Percentiles rank a stretch among this genome's conserved stretches.
phyloP scores from a whole-genome alignment of 2,329 filamentous ascomycete genomes.

The Lecanosticta acicola region DNA sequence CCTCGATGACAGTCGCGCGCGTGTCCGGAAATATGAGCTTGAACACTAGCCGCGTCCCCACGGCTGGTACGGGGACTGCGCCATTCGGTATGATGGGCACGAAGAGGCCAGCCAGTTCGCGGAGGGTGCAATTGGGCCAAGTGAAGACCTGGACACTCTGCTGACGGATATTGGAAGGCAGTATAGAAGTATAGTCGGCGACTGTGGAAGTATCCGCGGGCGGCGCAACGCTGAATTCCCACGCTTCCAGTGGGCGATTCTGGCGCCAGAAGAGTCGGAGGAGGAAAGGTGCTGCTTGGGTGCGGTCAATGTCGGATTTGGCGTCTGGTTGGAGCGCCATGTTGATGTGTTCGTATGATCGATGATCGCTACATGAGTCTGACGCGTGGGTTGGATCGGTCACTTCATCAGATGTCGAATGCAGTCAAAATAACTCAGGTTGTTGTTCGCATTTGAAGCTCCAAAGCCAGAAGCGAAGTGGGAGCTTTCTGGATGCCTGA shows the following conservation, averaged over 20 bases:
- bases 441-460: neutral
- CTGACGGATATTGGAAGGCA: constrained; percentile 43
- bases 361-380: no score
- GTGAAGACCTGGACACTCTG: constrained; percentile 69
- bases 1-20: constrained; percentile 39
- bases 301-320: constrained; percentile 54
- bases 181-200: constrained; percentile 48
- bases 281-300: constrained; percentile 72
- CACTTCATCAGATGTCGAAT: no score
- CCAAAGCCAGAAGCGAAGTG: neutral
- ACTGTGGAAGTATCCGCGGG: constrained; percentile 34
- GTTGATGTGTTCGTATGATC: constrained; percentile 1
- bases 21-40: constrained; percentile 80
- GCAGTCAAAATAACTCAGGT: no score
- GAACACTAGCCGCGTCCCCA: constrained; percentile 82
- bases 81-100: constrained; percentile 57
- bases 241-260: constrained; percentile 67
- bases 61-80: constrained; percentile 65
- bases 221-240: constrained; percentile 58
- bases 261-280: constrained; percentile 78
- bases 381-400: no score
- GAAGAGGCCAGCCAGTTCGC: constrained; percentile 74
- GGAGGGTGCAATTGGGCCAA: constrained; percentile 73
- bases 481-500: constrained; percentile 5
- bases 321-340: constrained; percentile 35